Evolutionary conservation across 768 basidiomycete genomes (phyloP), one percentile per base, ranked within the genome.

Genomic region (Trametes coccinea): DNA sequence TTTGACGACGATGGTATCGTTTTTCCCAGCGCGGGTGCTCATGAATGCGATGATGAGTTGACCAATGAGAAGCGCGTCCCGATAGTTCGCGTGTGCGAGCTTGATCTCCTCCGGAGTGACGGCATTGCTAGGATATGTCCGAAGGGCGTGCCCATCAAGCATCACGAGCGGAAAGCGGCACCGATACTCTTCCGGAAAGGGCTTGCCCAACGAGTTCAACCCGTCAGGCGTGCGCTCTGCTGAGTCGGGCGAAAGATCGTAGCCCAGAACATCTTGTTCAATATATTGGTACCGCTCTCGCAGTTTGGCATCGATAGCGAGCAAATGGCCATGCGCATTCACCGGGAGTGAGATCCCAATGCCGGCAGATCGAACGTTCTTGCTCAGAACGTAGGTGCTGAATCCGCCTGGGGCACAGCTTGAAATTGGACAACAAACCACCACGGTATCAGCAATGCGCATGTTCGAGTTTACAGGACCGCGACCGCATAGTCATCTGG

Each of bases 61-160:
- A 10, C 71, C 66, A 31, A 75, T 68, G 27, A 73, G 64, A 29
- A 75, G 68, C 27, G 70, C 69, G 41, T 70, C 70, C 53, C 59
- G 51, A 56, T 66, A 66, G 37, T 49, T 53, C 27, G 41, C 22
- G 30, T 65, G 63, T 3, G 60, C 53, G 14, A 17, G n/a, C 43
- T 45, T 51, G 31, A 58, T 17, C 49, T 41, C 59, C 2, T 14
- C 51, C 17, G 33, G 45, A 27, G 59, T 48, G n/a, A 33, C 46
- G 8, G 10, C 5, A 7, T 34, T 31, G 11, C 22, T 45, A 30
- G 48, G 22, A 51, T 62, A 65, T 4, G 60, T 67, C 45, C 75
- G 73, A 16, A 75, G 60, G 2, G 70, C 71, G 56, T 75, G 75
- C 10, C 70, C 76, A 52, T 76, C 76, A 53, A 76, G 69, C 9